phyloP scores from a whole-genome alignment of 2,329 filamentous ascomycete genomes.

The Fusarium sterilihyphosum region DNA sequence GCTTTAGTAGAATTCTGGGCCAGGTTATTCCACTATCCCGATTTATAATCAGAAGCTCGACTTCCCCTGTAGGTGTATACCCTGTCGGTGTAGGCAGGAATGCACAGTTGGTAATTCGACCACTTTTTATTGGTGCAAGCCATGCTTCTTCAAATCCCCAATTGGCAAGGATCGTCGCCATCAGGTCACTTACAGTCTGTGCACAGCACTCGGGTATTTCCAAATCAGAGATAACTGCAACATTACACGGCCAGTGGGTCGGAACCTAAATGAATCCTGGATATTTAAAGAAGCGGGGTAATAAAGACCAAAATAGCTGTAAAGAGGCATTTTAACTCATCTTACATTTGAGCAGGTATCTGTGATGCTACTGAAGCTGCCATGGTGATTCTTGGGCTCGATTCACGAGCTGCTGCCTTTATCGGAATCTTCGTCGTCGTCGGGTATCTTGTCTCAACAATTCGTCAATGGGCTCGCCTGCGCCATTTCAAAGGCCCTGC shows the following conservation, averaged over 20 bases:
- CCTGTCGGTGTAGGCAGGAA: no score
- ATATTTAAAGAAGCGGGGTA: neutral
- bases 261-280: neutral
- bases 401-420: fast-evolving
- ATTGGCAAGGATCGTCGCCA: neutral
- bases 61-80: no score
- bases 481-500: neutral
- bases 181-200: fast-evolving
- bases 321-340: no score
- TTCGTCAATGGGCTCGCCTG: neutral
- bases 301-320: neutral
- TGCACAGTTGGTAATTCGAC: no score
- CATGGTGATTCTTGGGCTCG: neutral
- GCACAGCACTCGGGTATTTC: neutral
- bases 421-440: fast-evolving
- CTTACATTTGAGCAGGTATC: neutral
- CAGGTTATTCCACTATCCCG: fast-evolving
- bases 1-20: no score
- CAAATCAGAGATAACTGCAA: neutral
- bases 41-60: fast-evolving
- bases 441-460: neutral
- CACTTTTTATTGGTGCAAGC: neutral
- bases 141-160: fast-evolving
- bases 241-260: neutral
- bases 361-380: neutral